These are phyloP conservation scores for Umbilicus rupestris DNA, from an alignment of 164 flowering plant species.

Conservation along the genomic window DNA sequence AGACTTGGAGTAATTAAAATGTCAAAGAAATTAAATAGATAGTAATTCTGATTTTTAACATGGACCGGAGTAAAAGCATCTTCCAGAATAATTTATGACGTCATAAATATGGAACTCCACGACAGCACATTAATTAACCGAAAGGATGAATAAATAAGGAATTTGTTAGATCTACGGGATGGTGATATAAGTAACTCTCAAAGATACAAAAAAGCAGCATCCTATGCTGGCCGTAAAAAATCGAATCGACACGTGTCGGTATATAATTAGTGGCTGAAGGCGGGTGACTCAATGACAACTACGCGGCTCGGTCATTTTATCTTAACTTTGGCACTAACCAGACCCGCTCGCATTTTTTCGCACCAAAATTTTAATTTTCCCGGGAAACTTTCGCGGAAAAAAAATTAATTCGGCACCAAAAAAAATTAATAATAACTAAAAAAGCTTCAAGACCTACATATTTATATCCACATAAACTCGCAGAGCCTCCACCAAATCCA, in stretches of 20 bases:
- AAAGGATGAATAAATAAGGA: background rate
- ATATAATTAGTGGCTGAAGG: background rate
- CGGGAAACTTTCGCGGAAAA: slow-evolving; percentile 8
- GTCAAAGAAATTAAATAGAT: no score
- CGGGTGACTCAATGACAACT: slow-evolving; percentile 5
- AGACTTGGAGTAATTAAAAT: no score
- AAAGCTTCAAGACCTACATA: background rate
- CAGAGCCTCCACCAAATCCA: background rate
- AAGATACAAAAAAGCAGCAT: background rate
- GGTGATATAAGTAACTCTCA: background rate
- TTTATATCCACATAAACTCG: slow-evolving; percentile 7
- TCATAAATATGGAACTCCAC: background rate
- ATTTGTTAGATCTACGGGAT: background rate
- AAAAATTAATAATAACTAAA: background rate
- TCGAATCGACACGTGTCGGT: background rate
- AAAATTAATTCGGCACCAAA: background rate
- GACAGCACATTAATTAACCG: background rate
- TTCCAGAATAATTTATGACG: background rate
- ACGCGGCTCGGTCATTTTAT: background rate
- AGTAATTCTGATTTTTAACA: no score
- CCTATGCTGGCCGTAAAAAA: background rate
- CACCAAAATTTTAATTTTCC: slow-evolving; percentile 6
- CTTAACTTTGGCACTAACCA: background rate
- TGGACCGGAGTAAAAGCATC: background rate
- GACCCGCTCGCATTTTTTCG: background rate